These are phyloP conservation scores for Annulohypoxylon stygium DNA, from an alignment of 495 filamentous ascomycete species.

Conservation along the genomic window DNA sequence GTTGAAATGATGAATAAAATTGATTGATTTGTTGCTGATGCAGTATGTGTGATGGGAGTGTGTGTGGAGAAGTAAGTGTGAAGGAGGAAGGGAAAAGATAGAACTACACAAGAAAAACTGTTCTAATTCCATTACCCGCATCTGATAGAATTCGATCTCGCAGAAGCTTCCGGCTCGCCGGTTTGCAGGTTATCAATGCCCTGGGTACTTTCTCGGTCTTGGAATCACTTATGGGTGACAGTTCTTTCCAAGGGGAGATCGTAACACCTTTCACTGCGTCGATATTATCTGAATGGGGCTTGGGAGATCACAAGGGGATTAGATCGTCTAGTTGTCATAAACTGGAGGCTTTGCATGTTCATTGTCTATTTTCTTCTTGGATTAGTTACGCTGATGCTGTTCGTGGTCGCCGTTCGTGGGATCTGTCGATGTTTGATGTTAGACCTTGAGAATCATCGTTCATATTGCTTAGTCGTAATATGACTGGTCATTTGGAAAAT, in stretches of 20 bases:
- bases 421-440: too few relatives aligned
- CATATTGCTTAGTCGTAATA: too few relatives aligned
- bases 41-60: not conserved
- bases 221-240: too few relatives aligned
- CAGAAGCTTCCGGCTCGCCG: not conserved
- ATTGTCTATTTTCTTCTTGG: not conserved
- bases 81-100: not conserved
- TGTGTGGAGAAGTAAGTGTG: not conserved
- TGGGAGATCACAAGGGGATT: not conserved
- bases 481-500: too few relatives aligned
- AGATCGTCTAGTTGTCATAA: not conserved
- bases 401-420: not conserved
- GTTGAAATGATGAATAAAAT: not conserved
- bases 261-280: not conserved
- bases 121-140: not conserved
- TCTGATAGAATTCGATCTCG: not conserved
- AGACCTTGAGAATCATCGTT: too few relatives aligned
- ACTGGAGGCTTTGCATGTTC: not conserved
- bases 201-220: not conserved
- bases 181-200: not conserved
- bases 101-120: not conserved
- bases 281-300: not conserved
- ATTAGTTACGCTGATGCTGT: not conserved
- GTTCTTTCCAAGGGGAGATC: conserved; percentile 2
- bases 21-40: not conserved